Evolutionary conservation across 2,329 filamentous ascomycete species (phyloP).

Genomic region (Phialophora chinensis): DNA sequence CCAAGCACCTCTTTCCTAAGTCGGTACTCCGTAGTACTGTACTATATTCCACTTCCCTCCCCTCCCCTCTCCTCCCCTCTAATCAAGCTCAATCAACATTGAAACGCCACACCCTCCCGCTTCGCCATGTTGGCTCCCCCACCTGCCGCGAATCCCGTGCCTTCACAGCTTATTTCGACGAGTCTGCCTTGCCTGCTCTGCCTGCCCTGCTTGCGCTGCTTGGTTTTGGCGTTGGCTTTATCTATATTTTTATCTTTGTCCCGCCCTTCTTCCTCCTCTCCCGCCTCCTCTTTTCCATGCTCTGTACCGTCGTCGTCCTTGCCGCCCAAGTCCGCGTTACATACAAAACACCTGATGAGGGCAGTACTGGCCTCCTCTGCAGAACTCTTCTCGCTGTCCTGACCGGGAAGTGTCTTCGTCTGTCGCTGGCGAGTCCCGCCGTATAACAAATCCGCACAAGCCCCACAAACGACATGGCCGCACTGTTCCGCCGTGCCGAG

Average conservation of each 20-base stretch:
- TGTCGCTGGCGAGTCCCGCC: too few relatives aligned
- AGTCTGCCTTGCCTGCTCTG: slow-evolving; percentile 66
- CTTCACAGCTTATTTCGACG: slow-evolving; percentile 81
- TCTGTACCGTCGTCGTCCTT: slow-evolving; percentile 7
- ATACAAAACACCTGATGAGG: slow-evolving; percentile 77
- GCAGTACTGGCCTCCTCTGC: slow-evolving; percentile 62
- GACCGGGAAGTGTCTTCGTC: neutral
- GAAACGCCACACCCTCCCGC: slow-evolving; percentile 79
- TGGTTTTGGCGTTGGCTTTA: slow-evolving; percentile 22
- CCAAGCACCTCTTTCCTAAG: too few relatives aligned
- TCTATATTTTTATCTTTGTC: slow-evolving; percentile 26
- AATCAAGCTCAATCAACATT: slow-evolving; percentile 59
- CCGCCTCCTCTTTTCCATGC: slow-evolving; percentile 35
- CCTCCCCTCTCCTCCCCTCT: neutral
- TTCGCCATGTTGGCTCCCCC: slow-evolving; percentile 83
- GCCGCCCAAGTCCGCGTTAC: slow-evolving; percentile 74
- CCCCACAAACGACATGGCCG: slow-evolving; percentile 87
- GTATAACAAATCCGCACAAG: slow-evolving; percentile 79
- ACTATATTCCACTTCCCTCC: neutral
- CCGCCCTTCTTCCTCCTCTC: neutral
- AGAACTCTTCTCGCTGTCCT: slow-evolving; percentile 45
- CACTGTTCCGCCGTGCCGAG: slow-evolving; percentile 75
- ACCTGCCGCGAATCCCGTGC: slow-evolving; percentile 89
- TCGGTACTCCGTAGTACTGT: too few relatives aligned
- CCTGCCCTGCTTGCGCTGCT: slow-evolving; percentile 34